These are phyloP conservation scores for Pirum gemmata DNA, from an alignment of 78 protist genomes.

Conservation along the genomic window DNA sequence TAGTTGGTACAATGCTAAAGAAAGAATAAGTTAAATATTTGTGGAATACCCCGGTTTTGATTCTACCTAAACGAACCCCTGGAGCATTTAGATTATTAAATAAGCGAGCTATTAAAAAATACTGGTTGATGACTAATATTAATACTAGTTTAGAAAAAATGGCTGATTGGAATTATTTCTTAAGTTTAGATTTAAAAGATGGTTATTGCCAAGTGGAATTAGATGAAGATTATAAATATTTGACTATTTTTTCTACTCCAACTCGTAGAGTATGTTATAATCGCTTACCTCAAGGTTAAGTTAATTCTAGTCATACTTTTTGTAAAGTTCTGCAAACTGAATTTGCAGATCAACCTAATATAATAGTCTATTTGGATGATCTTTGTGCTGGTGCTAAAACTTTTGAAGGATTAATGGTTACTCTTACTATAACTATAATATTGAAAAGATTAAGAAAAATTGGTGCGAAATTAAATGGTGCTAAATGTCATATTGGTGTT, in stretches of 20 bases:
- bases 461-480: neutral
- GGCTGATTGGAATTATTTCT: neutral
- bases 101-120: neutral
- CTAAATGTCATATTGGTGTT: neutral
- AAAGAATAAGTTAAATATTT: neutral
- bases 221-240: neutral
- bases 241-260: neutral
- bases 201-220: neutral
- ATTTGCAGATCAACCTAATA: neutral
- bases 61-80: neutral
- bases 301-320: neutral
- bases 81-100: neutral
- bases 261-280: neutral
- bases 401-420: too few relatives aligned
- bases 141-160: neutral
- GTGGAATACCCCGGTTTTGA: neutral
- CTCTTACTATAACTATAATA: too few relatives aligned
- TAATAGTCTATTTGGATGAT: neutral
- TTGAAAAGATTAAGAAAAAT: neutral
- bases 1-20: neutral
- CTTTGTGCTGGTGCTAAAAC: neutral
- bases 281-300: neutral
- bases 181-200: neutral
- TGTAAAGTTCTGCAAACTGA: neutral
- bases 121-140: neutral